Evolutionary conservation across 2,329 filamentous ascomycete species (phyloP).

Genomic region (Thelonectria rubi): DNA sequence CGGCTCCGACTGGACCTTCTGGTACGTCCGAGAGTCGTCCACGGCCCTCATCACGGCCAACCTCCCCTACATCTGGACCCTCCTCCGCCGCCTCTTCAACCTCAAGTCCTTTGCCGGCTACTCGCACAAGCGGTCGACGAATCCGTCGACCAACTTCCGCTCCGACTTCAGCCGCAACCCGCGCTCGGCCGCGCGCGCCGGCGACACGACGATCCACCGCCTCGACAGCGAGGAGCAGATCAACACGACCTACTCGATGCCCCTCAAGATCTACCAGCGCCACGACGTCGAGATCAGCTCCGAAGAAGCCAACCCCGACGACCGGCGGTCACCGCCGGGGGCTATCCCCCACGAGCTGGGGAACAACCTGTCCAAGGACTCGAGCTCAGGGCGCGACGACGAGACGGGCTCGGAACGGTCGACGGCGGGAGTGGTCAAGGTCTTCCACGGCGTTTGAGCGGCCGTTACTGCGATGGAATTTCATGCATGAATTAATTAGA

Average conservation of each 20-base stretch:
- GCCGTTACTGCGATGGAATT: neutral
- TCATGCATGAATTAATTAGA: neutral
- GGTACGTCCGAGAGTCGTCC: conserved; percentile 56
- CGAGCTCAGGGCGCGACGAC: conserved; percentile 34
- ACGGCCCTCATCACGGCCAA: conserved; percentile 55
- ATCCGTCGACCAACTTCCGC: conserved; percentile 40
- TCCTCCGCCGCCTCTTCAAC: conserved; percentile 49
- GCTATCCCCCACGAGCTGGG: conserved; percentile 32
- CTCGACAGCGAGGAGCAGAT: conserved; percentile 52
- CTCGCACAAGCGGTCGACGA: conserved; percentile 41
- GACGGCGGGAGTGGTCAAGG: conserved; percentile 40
- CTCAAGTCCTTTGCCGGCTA: conserved; percentile 48
- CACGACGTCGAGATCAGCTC: conserved; percentile 46
- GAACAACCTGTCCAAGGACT: conserved; percentile 29
- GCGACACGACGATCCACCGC: conserved; percentile 38
- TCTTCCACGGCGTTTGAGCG: conserved; percentile 40
- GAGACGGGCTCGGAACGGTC: conserved; percentile 41
- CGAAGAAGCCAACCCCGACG: conserved; percentile 36
- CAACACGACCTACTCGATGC: conserved; percentile 44
- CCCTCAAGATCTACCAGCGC: conserved; percentile 50
- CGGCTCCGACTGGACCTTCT: conserved; percentile 51
- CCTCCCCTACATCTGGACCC: conserved; percentile 53
- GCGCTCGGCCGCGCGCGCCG: conserved; percentile 38
- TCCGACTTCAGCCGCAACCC: conserved; percentile 40
- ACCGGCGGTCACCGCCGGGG: conserved; percentile 35